phyloP scores from a whole-genome alignment of 2,329 filamentous ascomycete species.

The Fusarium sp. region DNA sequence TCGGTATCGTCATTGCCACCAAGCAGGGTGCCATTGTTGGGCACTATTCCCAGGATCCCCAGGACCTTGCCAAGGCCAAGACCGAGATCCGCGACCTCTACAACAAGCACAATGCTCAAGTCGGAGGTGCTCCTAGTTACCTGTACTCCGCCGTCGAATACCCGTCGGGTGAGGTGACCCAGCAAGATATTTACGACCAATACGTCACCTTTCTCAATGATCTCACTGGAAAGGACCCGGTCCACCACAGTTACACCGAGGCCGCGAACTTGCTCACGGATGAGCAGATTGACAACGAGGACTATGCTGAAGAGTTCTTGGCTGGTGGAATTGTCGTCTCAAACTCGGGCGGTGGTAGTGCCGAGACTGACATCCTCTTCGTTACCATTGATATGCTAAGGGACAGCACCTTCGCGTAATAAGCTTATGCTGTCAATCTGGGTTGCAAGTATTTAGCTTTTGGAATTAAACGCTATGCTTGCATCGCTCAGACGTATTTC shows the following conservation, averaged over 20 bases:
- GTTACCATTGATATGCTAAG: neutral
- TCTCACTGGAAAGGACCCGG: neutral
- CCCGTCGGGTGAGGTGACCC: neutral
- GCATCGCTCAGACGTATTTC: neutral
- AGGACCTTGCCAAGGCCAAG: neutral
- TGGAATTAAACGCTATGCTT: neutral
- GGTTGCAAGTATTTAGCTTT: neutral
- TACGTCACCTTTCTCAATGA: neutral
- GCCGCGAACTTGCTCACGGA: neutral
- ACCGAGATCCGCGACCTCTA: neutral
- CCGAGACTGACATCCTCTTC: neutral
- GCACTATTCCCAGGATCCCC: neutral
- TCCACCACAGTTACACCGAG: slow-evolving; percentile 3
- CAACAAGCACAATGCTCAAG: neutral
- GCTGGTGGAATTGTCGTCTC: slow-evolving; percentile 4
- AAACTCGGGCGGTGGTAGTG: neutral
- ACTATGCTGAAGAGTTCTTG: neutral
- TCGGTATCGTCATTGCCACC: slow-evolving; percentile 8
- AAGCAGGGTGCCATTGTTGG: slow-evolving; percentile 12
- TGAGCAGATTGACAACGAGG: no score
- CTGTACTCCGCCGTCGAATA: slow-evolving; percentile 4
- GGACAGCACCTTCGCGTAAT: neutral
- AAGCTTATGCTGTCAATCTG: neutral
- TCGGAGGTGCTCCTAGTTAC: neutral
- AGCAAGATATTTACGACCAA: neutral